A percentile compares a stretch with the other conserved stretches of the same genome.
phyloP scores from a whole-genome alignment of 768 basidiomycete species.

The Vararia minispora region DNA sequence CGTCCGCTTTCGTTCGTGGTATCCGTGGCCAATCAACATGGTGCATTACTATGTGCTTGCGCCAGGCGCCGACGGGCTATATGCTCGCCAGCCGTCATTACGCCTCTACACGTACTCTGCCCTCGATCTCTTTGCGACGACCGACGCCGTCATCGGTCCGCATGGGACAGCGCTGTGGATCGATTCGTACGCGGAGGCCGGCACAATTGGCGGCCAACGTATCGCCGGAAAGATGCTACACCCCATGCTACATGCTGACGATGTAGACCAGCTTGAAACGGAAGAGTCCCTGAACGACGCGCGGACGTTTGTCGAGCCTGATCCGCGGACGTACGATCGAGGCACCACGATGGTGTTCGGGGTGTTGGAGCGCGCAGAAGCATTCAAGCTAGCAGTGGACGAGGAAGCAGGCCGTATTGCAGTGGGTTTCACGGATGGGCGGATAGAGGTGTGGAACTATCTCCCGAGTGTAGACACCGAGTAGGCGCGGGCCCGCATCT shows the following conservation, averaged over 20 bases:
- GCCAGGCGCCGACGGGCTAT: slow-evolving; percentile 27
- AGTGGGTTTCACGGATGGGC: slow-evolving; percentile 28
- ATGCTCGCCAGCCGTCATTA: slow-evolving; percentile 7
- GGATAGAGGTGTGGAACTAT: slow-evolving; percentile 42
- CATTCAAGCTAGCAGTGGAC: slow-evolving; percentile 32
- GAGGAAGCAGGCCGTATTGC: slow-evolving; percentile 28
- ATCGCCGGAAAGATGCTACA: slow-evolving; percentile 34
- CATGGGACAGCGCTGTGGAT: slow-evolving; percentile 59
- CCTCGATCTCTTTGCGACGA: slow-evolving; percentile 33
- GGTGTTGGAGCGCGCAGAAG: slow-evolving; percentile 33
- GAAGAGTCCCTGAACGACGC: slow-evolving; percentile 2
- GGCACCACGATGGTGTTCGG: slow-evolving; percentile 33
- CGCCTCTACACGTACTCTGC: slow-evolving; percentile 14
- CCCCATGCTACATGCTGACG: neutral
- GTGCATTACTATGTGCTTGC: slow-evolving; percentile 50
- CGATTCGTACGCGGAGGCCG: slow-evolving; percentile 35
- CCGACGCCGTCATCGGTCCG: slow-evolving; percentile 41
- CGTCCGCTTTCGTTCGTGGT: slow-evolving; percentile 47
- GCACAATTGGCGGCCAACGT: slow-evolving; percentile 35
- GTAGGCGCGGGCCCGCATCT: too few relatives aligned
- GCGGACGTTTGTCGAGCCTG: neutral
- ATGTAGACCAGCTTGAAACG: neutral
- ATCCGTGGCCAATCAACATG: slow-evolving; percentile 60
- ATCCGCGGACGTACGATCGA: slow-evolving; percentile 18
- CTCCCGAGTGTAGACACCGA: too few relatives aligned